Base-by-base conservation (phyloP, 805 yeast species). In the Candida peoriensis region DNA sequence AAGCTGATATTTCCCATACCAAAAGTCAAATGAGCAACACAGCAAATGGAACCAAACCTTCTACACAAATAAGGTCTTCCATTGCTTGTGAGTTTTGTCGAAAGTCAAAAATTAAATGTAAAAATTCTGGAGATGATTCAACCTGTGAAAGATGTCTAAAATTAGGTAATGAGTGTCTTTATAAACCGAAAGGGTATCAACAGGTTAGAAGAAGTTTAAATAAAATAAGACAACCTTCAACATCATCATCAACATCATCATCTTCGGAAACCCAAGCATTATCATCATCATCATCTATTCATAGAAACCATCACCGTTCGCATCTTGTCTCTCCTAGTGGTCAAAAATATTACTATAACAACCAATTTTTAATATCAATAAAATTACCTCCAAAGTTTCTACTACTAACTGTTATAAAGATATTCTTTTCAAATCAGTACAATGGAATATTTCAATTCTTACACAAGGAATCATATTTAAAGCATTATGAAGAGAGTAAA, bases 11-110 rank as follows among this genome's bases (percentile, higher is more conserved):
- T 20, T 8, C 22, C 22, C 8, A 20, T 10, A 20, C 8, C 22
- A 8, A 20, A 20, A 20, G 22, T 8, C 8, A 20, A 10, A 20
- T 20, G 10, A 20, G 8, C 10, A 10, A 20, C 22, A 8, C 22
- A 8, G 22, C 10, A 10, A n/a, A n/a, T n/a, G n/a, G n/a, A n/a
- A n/a, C n/a, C n/a, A n/a, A n/a, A n/a, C n/a, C n/a, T n/a, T n/a
- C n/a, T n/a, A n/a, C n/a, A n/a, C n/a, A n/a, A n/a, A 15, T 25
- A n/a, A 28, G 43, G 13, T 40, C 43, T 11, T 30, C 41, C 9
- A 40, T 40, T 11, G 43, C 43, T 3, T 40, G 43, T 18, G 43
- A 40, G 20, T 28, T 40, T 14, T 40, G 43, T 30, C 36, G 43
- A 16, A 33, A 29, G 20, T 40, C 43, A 10, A 40, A 40, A 29